phyloP scores from a whole-genome alignment of 2,329 filamentous ascomycete species.

The Pseudocercospora crystallina region DNA sequence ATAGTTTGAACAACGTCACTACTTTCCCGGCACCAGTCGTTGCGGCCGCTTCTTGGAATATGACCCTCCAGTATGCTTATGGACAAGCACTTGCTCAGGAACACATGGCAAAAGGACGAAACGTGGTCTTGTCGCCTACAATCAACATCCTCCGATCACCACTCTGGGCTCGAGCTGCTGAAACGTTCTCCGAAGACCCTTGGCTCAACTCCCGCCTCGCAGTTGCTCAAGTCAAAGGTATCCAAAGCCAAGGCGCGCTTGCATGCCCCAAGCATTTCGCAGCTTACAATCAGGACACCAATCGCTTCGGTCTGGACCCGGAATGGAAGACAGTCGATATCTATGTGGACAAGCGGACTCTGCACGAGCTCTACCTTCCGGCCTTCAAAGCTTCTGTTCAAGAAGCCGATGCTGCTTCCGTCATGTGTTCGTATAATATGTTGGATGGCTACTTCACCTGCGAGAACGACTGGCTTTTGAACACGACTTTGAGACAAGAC shows the following conservation, averaged over 20 bases:
- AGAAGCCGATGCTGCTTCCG: constrained; percentile 65
- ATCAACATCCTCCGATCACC: constrained; percentile 9
- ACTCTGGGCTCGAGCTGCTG: constrained; percentile 7
- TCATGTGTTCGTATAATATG: constrained; percentile 75
- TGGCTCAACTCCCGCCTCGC: constrained; percentile 7
- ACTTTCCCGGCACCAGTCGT: constrained; percentile 8
- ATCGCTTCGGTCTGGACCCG: constrained; percentile 8
- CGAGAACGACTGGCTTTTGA: constrained; percentile 74
- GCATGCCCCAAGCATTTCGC: constrained; percentile 9
- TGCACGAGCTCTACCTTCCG: constrained; percentile 72
- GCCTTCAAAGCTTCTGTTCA: constrained; percentile 66
- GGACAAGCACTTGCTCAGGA: constrained; percentile 11
- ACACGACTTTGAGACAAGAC: constrained; percentile 78
- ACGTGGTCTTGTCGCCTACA: constrained; percentile 10
- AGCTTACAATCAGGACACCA: constrained; percentile 12
- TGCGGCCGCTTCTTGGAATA: constrained; percentile 8
- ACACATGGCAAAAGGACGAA: constrained; percentile 10
- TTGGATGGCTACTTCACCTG: constrained; percentile 50
- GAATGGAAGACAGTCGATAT: constrained; percentile 10
- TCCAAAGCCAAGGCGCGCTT: constrained; percentile 9
- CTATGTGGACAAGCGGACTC: constrained; percentile 3
- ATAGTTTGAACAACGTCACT: constrained; percentile 9
- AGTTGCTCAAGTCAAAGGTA: background rate
- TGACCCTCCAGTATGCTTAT: constrained; percentile 4
- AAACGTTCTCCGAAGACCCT: constrained; percentile 9